Evolutionary conservation across 176 grass and related monocot species (phyloP), one percentile per base, ranked within the genome.

Genomic region (Musa itinerans): DNA sequence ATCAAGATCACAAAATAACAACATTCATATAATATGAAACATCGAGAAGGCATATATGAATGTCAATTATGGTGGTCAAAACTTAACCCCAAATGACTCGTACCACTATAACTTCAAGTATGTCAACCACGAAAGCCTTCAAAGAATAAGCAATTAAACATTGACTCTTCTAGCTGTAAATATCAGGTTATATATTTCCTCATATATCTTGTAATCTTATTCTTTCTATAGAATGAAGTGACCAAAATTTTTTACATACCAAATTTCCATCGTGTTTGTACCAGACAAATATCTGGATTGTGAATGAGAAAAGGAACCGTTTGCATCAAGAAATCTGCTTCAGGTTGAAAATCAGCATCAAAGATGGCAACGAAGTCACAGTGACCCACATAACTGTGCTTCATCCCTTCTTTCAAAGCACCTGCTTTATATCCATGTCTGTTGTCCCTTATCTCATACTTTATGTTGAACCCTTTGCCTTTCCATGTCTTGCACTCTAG

Each of bases 281-380:
- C 83, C 20, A 85, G 78, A 85, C 72, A 78, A 50, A 85, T 81
- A 59, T 77, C 71, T 24, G 78, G 83, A 69, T 85, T 85, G 71
- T 85, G 83, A n/a, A 85, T 43, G 21, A 85, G 83, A 54, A 85
- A 85, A 15, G 83, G 83, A 17, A 85, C 26, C 1, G 83, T 81
- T 63, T 69, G 25, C 17, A 80, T 29, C 15, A 85, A 72, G 52
- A 81, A 85, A 64, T 85, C 78, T 1, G 78, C 22, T 65, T 85
- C 78, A 1, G 83, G 83, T 68, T 85, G 83, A 62, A 85, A 85
- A 77, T 85, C 83, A 22, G 83, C 83, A 81, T 85, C 83, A 54
- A 85, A 85, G 72, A 85, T 85, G 19, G 72, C 83, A n/a, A 85
- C 83, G 65, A 76, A 85, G 69, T 80, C 83, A 65, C 83, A 85